Conservation (phyloP, 1,139 yeast genomes). For the Sugiyamaella neomexicana region DNA sequence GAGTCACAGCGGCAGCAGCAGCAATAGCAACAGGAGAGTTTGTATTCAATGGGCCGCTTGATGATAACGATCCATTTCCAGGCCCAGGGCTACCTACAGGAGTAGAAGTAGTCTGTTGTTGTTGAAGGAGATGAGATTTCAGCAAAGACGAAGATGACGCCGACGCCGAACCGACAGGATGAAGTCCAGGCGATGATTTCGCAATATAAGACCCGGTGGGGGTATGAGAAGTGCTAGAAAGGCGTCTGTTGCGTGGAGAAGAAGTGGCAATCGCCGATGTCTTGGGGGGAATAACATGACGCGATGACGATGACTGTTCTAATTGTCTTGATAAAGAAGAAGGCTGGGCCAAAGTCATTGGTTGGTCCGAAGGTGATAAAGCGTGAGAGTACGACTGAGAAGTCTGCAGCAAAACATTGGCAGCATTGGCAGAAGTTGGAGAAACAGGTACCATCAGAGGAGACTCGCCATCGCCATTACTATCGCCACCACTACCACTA, state of each 20-base stretch:
- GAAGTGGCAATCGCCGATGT: slow-evolving; percentile 6
- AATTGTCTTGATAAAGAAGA: slow-evolving; percentile 11
- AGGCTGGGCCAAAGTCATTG: neutral
- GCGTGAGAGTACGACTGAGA: slow-evolving; percentile 6
- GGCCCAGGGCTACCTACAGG: slow-evolving; percentile 12
- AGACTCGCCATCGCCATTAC: neutral
- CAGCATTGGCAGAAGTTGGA: slow-evolving; percentile 18
- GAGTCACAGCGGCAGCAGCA: slow-evolving; percentile 84
- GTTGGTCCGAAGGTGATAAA: neutral
- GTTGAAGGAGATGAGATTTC: slow-evolving; percentile 13
- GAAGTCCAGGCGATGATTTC: slow-evolving; percentile 17
- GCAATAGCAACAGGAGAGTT: slow-evolving; percentile 87
- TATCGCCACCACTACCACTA: neutral
- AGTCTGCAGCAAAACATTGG: slow-evolving; percentile 15
- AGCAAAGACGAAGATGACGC: slow-evolving; percentile 14
- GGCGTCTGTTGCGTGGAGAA: slow-evolving; percentile 18
- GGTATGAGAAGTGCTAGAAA: slow-evolving; percentile 21
- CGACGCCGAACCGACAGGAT: slow-evolving; percentile 12
- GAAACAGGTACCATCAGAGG: slow-evolving; percentile 16
- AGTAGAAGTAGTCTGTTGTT: slow-evolving; percentile 5
- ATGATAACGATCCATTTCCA: neutral
- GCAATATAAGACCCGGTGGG: slow-evolving; percentile 23
- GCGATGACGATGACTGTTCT: slow-evolving; percentile 8
- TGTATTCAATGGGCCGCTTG: slow-evolving; percentile 53
- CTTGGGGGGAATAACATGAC: slow-evolving; percentile 4